Evolutionary conservation across 805 yeast species (phyloP).

Genomic region (Maudiozyma bulderi): DNA sequence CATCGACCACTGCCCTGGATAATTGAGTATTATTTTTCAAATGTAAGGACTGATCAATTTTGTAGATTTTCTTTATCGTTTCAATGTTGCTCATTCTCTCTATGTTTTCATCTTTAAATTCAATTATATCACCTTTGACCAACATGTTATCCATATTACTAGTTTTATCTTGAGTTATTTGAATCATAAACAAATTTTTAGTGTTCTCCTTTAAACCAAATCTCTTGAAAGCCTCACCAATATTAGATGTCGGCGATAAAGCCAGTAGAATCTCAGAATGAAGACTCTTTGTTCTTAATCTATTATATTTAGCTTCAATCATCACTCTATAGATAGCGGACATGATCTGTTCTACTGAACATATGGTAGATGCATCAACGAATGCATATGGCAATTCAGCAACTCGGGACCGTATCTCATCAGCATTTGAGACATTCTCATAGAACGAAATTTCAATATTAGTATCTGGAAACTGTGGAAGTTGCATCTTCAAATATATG

Average conservation of each 20-base stretch:
- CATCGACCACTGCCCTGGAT: conserved; percentile 37
- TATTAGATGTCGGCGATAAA: conserved; percentile 60
- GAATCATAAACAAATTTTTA: conserved; percentile 31
- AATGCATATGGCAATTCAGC: conserved; percentile 52
- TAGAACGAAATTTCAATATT: conserved; percentile 36
- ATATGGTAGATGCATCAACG: conserved; percentile 47
- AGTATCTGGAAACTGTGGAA: conserved; percentile 41
- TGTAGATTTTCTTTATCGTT: conserved; percentile 28
- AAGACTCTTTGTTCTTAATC: conserved; percentile 50
- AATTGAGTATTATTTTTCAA: conserved; percentile 20
- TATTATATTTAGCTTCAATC: conserved; percentile 38
- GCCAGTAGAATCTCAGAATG: conserved; percentile 66
- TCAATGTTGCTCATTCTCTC: conserved; percentile 27
- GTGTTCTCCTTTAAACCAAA: conserved; percentile 57
- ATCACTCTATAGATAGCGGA: conserved; percentile 54
- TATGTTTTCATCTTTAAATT: conserved; percentile 28
- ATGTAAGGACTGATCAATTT: conserved; percentile 16
- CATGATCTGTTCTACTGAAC: conserved; percentile 52
- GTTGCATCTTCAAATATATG: conserved; percentile 8
- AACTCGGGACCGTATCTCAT: conserved; percentile 34
- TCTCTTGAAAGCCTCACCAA: conserved; percentile 54
- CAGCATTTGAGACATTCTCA: conserved; percentile 36
- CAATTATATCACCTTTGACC: conserved; percentile 30
- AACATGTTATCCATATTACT: conserved; percentile 3
- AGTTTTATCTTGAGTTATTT: conserved; percentile 9